Evolutionary conservation across 805 yeast species (phyloP).

Genomic region (Candida orba): DNA sequence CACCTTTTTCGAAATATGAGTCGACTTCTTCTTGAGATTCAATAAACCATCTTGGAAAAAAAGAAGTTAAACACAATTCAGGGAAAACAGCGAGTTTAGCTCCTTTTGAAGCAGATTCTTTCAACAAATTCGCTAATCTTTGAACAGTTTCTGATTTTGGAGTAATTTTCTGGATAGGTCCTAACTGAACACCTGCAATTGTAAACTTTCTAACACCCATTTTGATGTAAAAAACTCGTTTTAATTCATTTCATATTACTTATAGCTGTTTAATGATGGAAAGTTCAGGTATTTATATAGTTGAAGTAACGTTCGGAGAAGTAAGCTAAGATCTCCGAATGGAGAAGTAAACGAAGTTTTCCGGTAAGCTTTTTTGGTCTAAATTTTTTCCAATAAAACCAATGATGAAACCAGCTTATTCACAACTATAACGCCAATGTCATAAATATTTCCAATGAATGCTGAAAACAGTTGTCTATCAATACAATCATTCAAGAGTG

Average conservation of each 20-base stretch:
- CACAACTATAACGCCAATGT: neutral
- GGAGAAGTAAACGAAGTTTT: neutral
- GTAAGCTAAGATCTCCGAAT: neutral
- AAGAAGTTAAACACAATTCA: constrained; percentile 30
- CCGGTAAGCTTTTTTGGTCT: neutral
- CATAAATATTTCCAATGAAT: neutral
- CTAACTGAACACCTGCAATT: constrained; percentile 30
- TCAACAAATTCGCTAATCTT: constrained; percentile 25
- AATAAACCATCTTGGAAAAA: constrained; percentile 31
- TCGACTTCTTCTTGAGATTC: constrained; percentile 30
- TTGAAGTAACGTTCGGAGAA: neutral
- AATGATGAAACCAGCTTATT: no score
- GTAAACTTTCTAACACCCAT: constrained; percentile 23
- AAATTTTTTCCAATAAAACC: neutral
- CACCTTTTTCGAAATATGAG: constrained; percentile 29
- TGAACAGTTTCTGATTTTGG: constrained; percentile 25
- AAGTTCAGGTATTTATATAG: neutral
- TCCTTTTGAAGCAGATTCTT: constrained; percentile 27
- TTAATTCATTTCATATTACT: neutral
- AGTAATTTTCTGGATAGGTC: constrained; percentile 28
- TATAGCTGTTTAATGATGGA: neutral
- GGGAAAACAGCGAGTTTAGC: constrained; percentile 31
- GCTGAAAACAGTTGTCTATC: neutral
- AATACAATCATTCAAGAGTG: neutral
- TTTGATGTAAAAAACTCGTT: neutral